These are phyloP conservation scores for Udeniomyces megalosporus DNA, from an alignment of 768 basidiomycete genomes.

Conservation along the genomic window DNA sequence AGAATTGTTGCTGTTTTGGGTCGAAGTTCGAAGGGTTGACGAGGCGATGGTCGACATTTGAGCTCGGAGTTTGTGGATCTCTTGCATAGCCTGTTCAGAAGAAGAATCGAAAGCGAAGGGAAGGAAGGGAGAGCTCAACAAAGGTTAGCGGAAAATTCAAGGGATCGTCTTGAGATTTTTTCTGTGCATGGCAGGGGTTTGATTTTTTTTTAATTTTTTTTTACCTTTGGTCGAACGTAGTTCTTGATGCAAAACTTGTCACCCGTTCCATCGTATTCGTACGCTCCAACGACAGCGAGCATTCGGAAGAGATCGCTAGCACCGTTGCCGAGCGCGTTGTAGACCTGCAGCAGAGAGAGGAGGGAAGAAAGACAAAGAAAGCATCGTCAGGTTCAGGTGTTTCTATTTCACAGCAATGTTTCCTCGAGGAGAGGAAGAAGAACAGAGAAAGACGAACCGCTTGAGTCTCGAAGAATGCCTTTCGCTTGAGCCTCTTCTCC, in stretches of 20 bases:
- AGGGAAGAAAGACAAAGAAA: background rate
- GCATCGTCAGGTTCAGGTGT: slow-evolving; percentile 23
- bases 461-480: slow-evolving; percentile 68
- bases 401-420: too few relatives aligned
- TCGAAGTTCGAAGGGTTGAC: slow-evolving; percentile 40
- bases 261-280: slow-evolving; percentile 74
- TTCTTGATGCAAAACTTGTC: slow-evolving; percentile 69
- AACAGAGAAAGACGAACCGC: slow-evolving; percentile 37
- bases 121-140: background rate
- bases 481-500: slow-evolving; percentile 44
- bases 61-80: slow-evolving; percentile 83
- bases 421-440: background rate
- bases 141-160: background rate
- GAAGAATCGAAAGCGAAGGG: background rate
- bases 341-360: slow-evolving; percentile 36
- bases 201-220: slow-evolving; percentile 14
- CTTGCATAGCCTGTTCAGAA: slow-evolving; percentile 72
- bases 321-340: slow-evolving; percentile 60
- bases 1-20: background rate
- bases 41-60: slow-evolving; percentile 76
- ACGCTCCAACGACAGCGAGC: slow-evolving; percentile 89
- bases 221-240: slow-evolving; percentile 76
- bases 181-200: background rate
- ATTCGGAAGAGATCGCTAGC: slow-evolving; percentile 74
- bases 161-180: background rate